These are phyloP conservation scores for Colletotrichum tropicicola DNA, from an alignment of 2,329 filamentous ascomycete species.

Conservation along the genomic window DNA sequence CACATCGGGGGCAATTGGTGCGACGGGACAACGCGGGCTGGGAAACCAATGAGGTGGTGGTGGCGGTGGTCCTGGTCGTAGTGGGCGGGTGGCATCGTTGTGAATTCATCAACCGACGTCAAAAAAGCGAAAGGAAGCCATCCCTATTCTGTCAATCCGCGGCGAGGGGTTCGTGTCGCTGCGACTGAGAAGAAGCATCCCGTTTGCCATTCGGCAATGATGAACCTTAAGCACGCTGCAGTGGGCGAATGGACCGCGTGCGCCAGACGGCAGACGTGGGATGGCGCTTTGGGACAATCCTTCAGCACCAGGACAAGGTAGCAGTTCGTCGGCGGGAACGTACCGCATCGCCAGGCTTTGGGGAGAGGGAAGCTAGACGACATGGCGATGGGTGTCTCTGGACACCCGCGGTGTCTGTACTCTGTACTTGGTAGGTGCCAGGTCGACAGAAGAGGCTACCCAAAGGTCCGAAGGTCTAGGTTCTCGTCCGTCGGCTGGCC, in stretches of 20 bases:
- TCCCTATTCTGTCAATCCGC: background rate
- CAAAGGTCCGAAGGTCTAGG: too few species aligned
- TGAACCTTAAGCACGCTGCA: background rate
- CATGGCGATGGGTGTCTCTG: background rate
- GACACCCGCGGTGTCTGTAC: background rate
- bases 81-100: too few species aligned
- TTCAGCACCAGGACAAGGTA: background rate
- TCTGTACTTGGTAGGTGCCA: background rate
- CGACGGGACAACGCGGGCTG: background rate
- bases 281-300: too few species aligned
- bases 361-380: background rate
- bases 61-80: background rate
- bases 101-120: too few species aligned
- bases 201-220: background rate
- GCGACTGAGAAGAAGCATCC: background rate
- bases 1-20: conserved; percentile 1
- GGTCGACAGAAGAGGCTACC: background rate
- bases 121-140: conserved; percentile 3
- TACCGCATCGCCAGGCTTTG: background rate
- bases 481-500: background rate
- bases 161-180: conserved; percentile 14
- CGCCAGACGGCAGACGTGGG: too few species aligned
- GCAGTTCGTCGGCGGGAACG: background rate
- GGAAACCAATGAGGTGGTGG: background rate
- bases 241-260: too few species aligned